phyloP scores from a whole-genome alignment of 2,329 filamentous ascomycete species.

The Ceratocystis ficicola region DNA sequence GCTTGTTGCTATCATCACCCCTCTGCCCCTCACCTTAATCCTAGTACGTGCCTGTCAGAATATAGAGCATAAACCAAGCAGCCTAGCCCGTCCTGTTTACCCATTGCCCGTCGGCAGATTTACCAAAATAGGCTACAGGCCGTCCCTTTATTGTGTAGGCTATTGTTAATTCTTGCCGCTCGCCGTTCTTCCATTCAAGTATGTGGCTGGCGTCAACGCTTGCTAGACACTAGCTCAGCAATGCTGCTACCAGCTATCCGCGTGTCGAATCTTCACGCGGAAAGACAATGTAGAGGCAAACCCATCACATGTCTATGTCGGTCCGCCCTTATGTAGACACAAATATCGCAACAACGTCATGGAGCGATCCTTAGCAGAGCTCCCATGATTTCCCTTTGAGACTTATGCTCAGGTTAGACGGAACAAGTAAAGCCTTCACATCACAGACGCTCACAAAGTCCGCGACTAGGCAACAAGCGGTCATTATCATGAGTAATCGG shows the following conservation, averaged over 20 bases:
- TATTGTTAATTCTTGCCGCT: not conserved
- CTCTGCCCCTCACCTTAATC: not conserved
- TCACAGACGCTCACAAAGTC: not conserved
- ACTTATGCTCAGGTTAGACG: not conserved
- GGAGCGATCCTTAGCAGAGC: not conserved
- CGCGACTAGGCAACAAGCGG: not conserved
- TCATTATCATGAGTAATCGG: not conserved
- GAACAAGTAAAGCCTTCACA: not conserved
- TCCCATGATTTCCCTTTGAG: not conserved
- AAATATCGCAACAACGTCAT: not conserved
- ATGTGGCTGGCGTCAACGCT: not conserved
- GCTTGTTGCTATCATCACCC: not conserved
- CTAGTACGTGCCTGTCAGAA: constrained; percentile 4
- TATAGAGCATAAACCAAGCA: not conserved
- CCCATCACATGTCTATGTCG: not conserved
- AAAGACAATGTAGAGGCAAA: not conserved
- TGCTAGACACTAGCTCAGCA: not conserved
- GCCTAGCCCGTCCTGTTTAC: not conserved
- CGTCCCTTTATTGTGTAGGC: not conserved
- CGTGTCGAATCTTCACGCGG: not conserved
- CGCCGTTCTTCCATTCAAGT: not conserved
- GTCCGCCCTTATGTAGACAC: not conserved
- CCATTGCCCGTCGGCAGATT: not conserved
- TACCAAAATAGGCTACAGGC: not conserved
- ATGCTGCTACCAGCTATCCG: too few species aligned